Conservation (phyloP, 306 rosid genomes). For the Acmispon strigosus region DNA sequence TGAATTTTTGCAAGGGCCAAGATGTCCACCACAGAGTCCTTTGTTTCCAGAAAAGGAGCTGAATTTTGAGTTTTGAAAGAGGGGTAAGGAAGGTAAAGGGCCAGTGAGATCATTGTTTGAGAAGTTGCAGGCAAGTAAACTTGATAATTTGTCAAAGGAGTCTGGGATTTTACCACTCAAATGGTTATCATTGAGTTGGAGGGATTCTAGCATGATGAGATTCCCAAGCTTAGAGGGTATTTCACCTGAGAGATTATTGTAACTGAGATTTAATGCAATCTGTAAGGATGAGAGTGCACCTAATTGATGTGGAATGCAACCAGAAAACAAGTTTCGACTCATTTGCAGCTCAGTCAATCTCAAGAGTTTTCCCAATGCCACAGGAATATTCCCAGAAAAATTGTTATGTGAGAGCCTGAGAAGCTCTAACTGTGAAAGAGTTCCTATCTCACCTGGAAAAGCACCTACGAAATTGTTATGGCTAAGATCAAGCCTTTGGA, state of each 20-base stretch:
- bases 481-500: conserved; percentile 70
- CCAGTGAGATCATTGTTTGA: conserved; percentile 69
- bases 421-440: conserved; percentile 52
- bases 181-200: conserved; percentile 63
- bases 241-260: conserved; percentile 44
- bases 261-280: conserved; percentile 67
- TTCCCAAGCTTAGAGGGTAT: conserved; percentile 57
- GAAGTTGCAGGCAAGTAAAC: conserved; percentile 60
- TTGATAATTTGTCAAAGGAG: conserved; percentile 42
- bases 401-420: conserved; percentile 52
- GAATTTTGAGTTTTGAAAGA: conserved; percentile 48
- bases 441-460: conserved; percentile 55
- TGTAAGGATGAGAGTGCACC: conserved; percentile 61
- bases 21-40: conserved; percentile 68
- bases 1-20: conserved; percentile 33
- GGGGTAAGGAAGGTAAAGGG: conserved; percentile 44
- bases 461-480: conserved; percentile 38
- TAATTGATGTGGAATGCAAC: conserved; percentile 54
- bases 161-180: conserved; percentile 53
- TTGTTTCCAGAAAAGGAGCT: conserved; percentile 48
- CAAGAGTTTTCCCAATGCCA: conserved; percentile 38
- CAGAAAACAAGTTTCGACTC: conserved; percentile 57
- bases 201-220: conserved; percentile 48
- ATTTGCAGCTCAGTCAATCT: conserved; percentile 67
- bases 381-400: conserved; percentile 55